Percentiles rank a stretch among this genome's conserved stretches.
Evolutionary conservation across 2,329 filamentous ascomycete genomes (phyloP).

Genomic region (Epichloe festucae): DNA sequence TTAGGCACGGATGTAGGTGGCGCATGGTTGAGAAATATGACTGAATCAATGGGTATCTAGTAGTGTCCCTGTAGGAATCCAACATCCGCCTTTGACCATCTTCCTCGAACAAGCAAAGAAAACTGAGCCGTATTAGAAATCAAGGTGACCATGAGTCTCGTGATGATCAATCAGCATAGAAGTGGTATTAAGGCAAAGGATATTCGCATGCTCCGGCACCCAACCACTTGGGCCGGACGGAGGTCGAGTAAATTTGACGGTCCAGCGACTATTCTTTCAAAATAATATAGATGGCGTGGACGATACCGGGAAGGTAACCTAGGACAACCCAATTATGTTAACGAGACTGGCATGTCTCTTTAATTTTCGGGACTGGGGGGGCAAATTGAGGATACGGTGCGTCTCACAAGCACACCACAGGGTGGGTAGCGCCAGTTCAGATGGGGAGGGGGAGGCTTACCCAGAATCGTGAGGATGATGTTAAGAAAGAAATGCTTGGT

Average conservation of each 20-base stretch:
- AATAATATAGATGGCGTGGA: conserved; percentile 90
- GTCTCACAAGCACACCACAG: background rate
- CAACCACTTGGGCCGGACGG: no score
- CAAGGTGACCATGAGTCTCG: background rate
- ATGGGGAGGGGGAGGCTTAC: conserved; percentile 20
- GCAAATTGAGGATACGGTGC: background rate
- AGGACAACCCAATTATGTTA: background rate
- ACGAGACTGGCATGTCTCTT: no score
- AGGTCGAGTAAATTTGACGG: no score
- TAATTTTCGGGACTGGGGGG: background rate
- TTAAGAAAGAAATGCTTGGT: conserved; percentile 82
- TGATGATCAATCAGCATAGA: background rate
- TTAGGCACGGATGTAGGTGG: no score
- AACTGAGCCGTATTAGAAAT: background rate
- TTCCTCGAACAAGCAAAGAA: background rate
- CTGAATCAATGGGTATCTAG: conserved; percentile 4
- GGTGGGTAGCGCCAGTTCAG: background rate
- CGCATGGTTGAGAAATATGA: background rate
- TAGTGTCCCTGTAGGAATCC: conserved; percentile 4
- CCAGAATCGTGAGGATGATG: conserved; percentile 71
- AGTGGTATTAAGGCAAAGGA: background rate
- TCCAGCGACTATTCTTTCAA: background rate
- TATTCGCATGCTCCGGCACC: background rate
- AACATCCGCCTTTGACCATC: conserved; percentile 2
- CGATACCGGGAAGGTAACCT: conserved; percentile 65